Evolutionary conservation across 2,329 filamentous ascomycete genomes (phyloP), one percentile per base, ranked within the genome.

Genomic region (Aspergillus oerlinghausenensis): DNA sequence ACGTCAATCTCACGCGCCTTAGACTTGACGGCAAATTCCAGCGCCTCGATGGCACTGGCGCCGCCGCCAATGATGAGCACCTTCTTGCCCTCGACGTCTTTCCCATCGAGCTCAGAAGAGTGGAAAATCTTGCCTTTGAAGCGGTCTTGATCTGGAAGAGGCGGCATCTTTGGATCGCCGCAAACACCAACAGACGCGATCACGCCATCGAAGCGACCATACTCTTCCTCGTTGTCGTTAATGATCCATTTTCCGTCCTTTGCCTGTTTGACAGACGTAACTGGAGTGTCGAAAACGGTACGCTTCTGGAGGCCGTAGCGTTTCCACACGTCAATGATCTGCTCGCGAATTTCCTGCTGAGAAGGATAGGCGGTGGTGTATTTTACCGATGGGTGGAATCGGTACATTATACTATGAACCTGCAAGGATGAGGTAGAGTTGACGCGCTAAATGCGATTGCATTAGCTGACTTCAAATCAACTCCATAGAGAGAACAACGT

Each of bases 351-450:
- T 71, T 92, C 85, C 61, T 87, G 77, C 51, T 89, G 86, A 59
- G 87, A 82, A 0, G 91, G 91, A 67, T 95, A 95, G n/a, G 89
- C 89, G 29, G 80, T 77, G 35, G 83, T 78, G 85, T 89, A 95
- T 59, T 83, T 80, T 1, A 95, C 84, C 0, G 88, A 88, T 0
- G 91, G 91, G 63, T 93, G 89, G 70, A 95, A 96, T 23, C 90
- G 84, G 72, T 93, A 95, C 90, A 94, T 94, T 56, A 92, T 72
- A 21, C 86, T 90, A 70, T 95, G 89, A 23, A 95, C 92, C 67
- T 94, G 90, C 0, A 95, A 81, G 17, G 88, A 85, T 0, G 89
- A 92, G 0, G 89, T 92, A 52, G 88, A 89, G 75, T 94, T 93
- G 43, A 94, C 89, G 72, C 83, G 82, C 85, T 90, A 57, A 26